Conservation (phyloP, 192 early-diverging fungal species). For the Globomyces pollinis-pini region DNA sequence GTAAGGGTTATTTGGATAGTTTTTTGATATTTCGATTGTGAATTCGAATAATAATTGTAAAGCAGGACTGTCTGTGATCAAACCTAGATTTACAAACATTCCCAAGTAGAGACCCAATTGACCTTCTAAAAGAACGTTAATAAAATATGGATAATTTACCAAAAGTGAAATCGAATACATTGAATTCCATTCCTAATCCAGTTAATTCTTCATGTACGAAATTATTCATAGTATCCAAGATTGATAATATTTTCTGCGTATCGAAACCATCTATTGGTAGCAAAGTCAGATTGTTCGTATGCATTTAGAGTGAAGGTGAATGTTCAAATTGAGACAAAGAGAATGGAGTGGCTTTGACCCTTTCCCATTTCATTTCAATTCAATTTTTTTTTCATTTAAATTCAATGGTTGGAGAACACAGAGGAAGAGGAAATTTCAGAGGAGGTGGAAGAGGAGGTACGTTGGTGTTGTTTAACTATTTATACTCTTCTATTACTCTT, state of each 20-base stretch:
- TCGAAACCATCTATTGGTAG: not conserved
- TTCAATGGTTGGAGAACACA: too few relatives aligned
- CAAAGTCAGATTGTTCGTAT: too few relatives aligned
- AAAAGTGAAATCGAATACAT: conserved; percentile 29
- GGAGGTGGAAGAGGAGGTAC: too few relatives aligned
- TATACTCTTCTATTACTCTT: too few relatives aligned
- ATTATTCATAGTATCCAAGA: conserved; percentile 12
- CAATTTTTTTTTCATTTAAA: too few relatives aligned
- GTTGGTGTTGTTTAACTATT: too few relatives aligned
- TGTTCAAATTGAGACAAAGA: too few relatives aligned
- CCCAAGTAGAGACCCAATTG: conserved; percentile 78
- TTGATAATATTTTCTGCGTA: not conserved
- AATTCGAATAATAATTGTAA: conserved; percentile 70
- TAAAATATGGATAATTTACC: conserved; percentile 19
- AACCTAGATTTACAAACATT: conserved; percentile 60
- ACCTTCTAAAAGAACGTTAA: conserved; percentile 29
- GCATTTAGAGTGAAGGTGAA: too few relatives aligned
- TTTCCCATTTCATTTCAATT: too few relatives aligned
- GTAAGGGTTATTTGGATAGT: conserved; percentile 81
- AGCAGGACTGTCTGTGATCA: conserved; percentile 53
- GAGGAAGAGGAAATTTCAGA: too few relatives aligned
- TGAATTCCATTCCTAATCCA: conserved; percentile 31
- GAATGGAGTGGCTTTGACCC: too few relatives aligned
- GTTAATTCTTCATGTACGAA: conserved; percentile 14
- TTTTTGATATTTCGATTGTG: conserved; percentile 69